Conservation (phyloP, 2,329 filamentous ascomycete species). For the Ambrosiella xylebori region DNA sequence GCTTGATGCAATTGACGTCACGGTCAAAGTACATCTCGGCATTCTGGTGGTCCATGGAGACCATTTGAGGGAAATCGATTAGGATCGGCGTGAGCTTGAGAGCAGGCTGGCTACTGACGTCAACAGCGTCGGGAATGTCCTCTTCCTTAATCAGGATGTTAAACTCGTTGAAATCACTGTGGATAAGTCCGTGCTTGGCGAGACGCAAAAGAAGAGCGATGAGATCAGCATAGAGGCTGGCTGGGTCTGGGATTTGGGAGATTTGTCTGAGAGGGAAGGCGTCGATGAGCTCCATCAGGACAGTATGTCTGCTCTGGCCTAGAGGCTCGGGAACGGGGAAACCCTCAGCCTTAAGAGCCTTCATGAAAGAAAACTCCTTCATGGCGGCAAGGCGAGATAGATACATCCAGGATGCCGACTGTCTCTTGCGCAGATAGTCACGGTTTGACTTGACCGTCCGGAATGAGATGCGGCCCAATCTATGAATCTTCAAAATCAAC, state of each 20-base stretch:
- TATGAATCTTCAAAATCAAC: conserved; percentile 84
- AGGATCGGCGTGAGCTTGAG: conserved; percentile 54
- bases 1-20: conserved; percentile 88
- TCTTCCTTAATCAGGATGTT: conserved; percentile 61
- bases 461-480: conserved; percentile 89
- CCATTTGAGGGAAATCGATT: conserved; percentile 97
- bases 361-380: conserved; percentile 93
- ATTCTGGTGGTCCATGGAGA: conserved; percentile 84
- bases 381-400: conserved; percentile 81
- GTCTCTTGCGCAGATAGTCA: conserved; percentile 76
- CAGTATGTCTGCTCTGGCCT: conserved; percentile 80
- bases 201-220: conserved; percentile 73
- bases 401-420: conserved; percentile 89
- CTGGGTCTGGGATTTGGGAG: conserved; percentile 63
- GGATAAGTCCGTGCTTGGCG: conserved; percentile 75
- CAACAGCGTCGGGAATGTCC: conserved; percentile 26
- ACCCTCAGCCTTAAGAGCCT: conserved; percentile 61
- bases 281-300: conserved; percentile 89
- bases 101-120: conserved; percentile 1
- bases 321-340: conserved; percentile 83
- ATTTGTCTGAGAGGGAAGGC: conserved; percentile 86
- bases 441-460: conserved; percentile 89
- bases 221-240: conserved; percentile 75
- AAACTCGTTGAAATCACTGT: conserved; percentile 98
- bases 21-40: conserved; percentile 96